Percentiles rank a stretch among this genome's conserved stretches.
These are phyloP conservation scores for Aristolochia fimbriata DNA, from an alignment of 164 flowering plant genomes.

Conservation along the genomic window DNA sequence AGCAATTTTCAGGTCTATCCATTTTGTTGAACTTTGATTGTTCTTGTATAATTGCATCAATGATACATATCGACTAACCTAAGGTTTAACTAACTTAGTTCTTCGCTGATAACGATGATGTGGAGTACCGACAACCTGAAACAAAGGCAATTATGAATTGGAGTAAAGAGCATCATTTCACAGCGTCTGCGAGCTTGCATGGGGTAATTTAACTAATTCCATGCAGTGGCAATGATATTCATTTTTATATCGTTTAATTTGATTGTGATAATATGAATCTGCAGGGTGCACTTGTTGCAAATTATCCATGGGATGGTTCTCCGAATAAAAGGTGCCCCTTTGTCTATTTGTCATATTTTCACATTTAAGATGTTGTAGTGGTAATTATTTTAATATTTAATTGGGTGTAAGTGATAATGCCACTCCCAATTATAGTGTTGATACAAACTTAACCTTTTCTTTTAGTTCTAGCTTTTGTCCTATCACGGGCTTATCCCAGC, in stretches of 20 bases:
- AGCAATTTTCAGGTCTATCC: too few relatives aligned
- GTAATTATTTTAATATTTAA: too few relatives aligned
- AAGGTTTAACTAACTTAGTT: conserved; percentile 35
- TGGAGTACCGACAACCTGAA: conserved; percentile 69
- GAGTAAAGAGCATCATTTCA: conserved; percentile 56
- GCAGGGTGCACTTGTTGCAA: conserved; percentile 98
- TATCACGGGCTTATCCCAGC: too few relatives aligned
- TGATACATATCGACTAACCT: conserved; percentile 14
- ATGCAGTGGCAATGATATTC: background rate
- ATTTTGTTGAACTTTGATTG: background rate
- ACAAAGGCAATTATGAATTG: conserved; percentile 90
- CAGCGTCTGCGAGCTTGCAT: conserved; percentile 93
- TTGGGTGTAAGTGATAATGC: too few relatives aligned
- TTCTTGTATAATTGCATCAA: background rate
- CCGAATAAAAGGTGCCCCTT: conserved; percentile 41
- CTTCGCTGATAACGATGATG: conserved; percentile 55
- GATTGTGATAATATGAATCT: background rate
- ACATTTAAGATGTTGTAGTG: too few relatives aligned
- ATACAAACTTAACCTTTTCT: too few relatives aligned
- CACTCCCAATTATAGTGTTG: too few relatives aligned
- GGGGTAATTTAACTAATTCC: conserved; percentile 47
- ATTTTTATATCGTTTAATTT: background rate
- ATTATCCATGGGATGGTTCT: conserved; percentile 99
- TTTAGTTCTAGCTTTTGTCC: too few relatives aligned
- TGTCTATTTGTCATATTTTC: background rate